A percentile compares a stretch with the other conserved stretches of the same genome.
These are phyloP conservation scores for Penicillium fuscoglaucum DNA, from an alignment of 2,329 filamentous ascomycete genomes.

Conservation along the genomic window DNA sequence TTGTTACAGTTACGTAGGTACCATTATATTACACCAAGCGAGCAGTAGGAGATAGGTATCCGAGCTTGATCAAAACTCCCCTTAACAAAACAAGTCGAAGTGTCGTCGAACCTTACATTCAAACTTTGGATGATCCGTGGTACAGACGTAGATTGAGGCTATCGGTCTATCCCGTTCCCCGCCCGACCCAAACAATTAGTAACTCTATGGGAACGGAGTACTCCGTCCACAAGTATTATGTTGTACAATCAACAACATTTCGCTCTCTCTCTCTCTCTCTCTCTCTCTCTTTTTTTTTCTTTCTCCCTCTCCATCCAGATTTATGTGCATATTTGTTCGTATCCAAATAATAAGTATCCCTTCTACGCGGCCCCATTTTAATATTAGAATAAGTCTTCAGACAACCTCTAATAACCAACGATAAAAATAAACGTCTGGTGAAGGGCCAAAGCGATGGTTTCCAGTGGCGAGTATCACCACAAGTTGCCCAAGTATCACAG, in stretches of 20 bases:
- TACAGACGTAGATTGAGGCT: neutral
- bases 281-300: neutral
- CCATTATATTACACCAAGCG: neutral
- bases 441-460: neutral
- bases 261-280: no score
- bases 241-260: no score
- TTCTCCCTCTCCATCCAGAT: no score
- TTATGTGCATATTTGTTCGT: neutral
- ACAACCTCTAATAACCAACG: neutral
- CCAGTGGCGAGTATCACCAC: neutral
- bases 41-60: neutral
- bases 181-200: neutral
- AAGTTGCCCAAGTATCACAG: neutral
- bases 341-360: neutral
- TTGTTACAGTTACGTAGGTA: neutral
- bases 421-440: neutral
- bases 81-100: neutral
- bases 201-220: neutral
- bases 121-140: neutral
- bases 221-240: no score
- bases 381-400: neutral
- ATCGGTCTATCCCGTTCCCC: neutral
- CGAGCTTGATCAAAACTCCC: neutral
- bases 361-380: no score
- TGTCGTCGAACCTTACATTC: no score